phyloP scores from a whole-genome alignment of 805 yeast genomes.

The Lipomyces kockii region DNA sequence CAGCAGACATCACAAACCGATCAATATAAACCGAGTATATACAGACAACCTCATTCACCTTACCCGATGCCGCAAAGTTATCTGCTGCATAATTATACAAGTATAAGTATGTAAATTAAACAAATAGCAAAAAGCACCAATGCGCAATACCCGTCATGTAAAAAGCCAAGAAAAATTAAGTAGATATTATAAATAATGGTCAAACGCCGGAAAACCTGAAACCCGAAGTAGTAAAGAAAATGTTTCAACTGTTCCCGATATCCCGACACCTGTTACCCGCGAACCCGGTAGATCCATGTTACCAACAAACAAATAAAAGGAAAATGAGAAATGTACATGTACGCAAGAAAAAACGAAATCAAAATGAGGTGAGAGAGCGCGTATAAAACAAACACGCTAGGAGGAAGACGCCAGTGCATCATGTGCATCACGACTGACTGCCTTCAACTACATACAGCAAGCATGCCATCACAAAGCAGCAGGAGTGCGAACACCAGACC shows the following conservation, averaged over 20 bases:
- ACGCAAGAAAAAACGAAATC: neutral
- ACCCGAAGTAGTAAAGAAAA: constrained; percentile 4
- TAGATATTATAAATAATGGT: neutral
- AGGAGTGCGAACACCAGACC: constrained; percentile 15
- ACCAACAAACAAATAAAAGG: constrained; percentile 1
- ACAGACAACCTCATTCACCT: no score
- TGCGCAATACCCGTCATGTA: constrained; percentile 4
- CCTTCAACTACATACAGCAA: constrained; percentile 7
- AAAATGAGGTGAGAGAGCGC: constrained; percentile 2
- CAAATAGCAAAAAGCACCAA: constrained; percentile 2
- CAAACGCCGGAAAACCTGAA: constrained; percentile 1
- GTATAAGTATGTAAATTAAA: neutral
- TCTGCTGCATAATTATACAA: neutral
- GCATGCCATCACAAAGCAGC: neutral
- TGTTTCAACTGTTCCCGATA: constrained; percentile 3
- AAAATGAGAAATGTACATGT: constrained; percentile 5
- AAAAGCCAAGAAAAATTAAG: constrained; percentile 3
- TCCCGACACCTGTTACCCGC: constrained; percentile 17
- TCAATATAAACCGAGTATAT: no score
- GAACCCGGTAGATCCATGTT: constrained; percentile 2
- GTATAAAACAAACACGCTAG: neutral
- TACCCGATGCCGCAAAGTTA: neutral
- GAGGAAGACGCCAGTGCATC: neutral
- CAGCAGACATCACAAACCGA: neutral
- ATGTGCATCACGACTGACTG: neutral